Evolutionary conservation across 2,329 filamentous ascomycete species (phyloP).

Genomic region (Arthrobotrys iridis): DNA sequence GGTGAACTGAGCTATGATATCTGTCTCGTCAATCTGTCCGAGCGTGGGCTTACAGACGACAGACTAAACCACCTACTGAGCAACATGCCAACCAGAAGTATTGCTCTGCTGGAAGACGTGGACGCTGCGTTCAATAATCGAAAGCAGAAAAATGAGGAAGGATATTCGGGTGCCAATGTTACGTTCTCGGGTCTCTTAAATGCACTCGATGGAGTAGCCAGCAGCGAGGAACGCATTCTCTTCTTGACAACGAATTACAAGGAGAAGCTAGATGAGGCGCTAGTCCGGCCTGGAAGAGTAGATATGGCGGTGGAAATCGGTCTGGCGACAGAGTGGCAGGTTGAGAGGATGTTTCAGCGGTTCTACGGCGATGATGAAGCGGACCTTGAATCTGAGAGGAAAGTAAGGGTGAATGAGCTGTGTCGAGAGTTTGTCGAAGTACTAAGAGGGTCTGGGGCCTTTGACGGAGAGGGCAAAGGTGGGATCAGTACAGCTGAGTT

Average conservation of each 20-base stretch:
- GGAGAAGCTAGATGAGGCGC: constrained; percentile 84
- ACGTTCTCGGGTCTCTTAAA: constrained; percentile 93
- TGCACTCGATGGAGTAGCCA: constrained; percentile 88
- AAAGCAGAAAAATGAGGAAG: constrained; percentile 78
- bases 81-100: constrained; percentile 81
- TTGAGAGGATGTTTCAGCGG: constrained; percentile 86
- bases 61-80: constrained; percentile 85
- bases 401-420: constrained; percentile 69
- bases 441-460: constrained; percentile 75
- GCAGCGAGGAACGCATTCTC: constrained; percentile 90
- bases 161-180: constrained; percentile 85
- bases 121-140: constrained; percentile 90
- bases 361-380: constrained; percentile 75
- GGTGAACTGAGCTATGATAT: constrained; percentile 93
- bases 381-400: constrained; percentile 67
- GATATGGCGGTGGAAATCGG: constrained; percentile 93
- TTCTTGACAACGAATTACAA: constrained; percentile 96
- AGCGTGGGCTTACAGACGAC: constrained; percentile 89
- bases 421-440: constrained; percentile 72
- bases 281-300: constrained; percentile 89
- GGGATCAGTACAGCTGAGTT: constrained; percentile 81
- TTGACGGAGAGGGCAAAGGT: constrained; percentile 65
- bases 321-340: constrained; percentile 85
- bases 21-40: constrained; percentile 89
- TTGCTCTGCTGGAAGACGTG: constrained; percentile 87